Evolutionary conservation across 2,329 filamentous ascomycete species (phyloP), one percentile per base, ranked within the genome.

Genomic region (Macrophomina phaseolina): DNA sequence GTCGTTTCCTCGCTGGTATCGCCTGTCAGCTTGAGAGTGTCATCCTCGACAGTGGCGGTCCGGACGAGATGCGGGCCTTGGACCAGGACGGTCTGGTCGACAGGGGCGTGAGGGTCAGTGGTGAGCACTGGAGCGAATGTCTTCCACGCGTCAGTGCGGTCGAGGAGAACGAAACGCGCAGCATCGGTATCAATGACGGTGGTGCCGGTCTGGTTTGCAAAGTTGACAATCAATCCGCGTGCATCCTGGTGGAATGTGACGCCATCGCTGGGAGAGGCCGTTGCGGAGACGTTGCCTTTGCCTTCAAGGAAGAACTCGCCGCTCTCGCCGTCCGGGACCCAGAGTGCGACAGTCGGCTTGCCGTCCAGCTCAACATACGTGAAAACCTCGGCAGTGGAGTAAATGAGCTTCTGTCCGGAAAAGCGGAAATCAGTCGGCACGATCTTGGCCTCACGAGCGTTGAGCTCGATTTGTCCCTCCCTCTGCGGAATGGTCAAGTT

Each of bases 401-500:
- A 87, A 0, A 85, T 75, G 3, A 87, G 73, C 1, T 81, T 86
- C 68, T 85, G 78, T 5, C 76, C 73, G 1, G 86, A 87, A 45
- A 88, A 83, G 1, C 69, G 74, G 66, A 88, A 90, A 69, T 89
- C 87, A 0, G 86, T 87, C 0, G 87, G 84, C 4, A 89, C 73
- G 18, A 89, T 85, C 79, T 89, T 89, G 7, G 87, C 84, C 66
- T 89, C 85, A 48, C 88, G 85, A 1, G 87, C 88, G 67, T 89
- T 84, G 49, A 90, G 80, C 9, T 82, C 79, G 56, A 89, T 83
- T 0, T 75, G 72, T 0, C 79, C 79, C 1, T 78, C 81, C 53
- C 82, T 79, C 67, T 84, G 83, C 1, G 88, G 87, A n/a, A 89
- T 80, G 0, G 81, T 85, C 8, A 89, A 68, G 8, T 80, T 75